Evolutionary conservation across 768 basidiomycete species (phyloP), one percentile per base, ranked within the genome.

Genomic region (Mycena polygramma): DNA sequence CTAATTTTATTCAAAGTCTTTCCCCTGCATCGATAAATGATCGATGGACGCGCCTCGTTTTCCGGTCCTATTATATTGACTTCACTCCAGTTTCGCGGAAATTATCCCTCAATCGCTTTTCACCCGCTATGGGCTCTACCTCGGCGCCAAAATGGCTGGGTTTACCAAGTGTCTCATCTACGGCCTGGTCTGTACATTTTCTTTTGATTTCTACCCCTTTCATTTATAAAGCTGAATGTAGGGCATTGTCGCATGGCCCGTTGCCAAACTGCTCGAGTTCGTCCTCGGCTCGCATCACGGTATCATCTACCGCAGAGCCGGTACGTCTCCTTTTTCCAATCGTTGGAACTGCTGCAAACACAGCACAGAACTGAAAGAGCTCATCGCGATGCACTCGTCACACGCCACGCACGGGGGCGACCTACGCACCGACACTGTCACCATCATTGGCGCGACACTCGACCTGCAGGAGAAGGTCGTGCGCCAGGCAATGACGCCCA

Each of bases 61-160:
- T 59, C 26, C n/a, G 17, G n/a, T 22, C 52, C 46, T 24, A 53
- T 43, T 57, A 26, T 63, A n/a, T 58, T 60, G 41, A 74, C 59
- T 63, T 46, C 57, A 45, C 48, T 65, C 45, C 74, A 96, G 94
- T 68, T 97, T 96, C 78, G 84, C 95, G 30, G 95, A 97, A 82
- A 94, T 97, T 72, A 96, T 97, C 70, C 95, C 95, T 0, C 95
- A 97, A 76, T 94, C 94, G 1, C 83, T 97, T n/a, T 97, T 94
- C 79, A 94, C 94, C 24, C 92, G 95, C 45, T 92, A 95, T 83
- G 96, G 96, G 24, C 87, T 97, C 7, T 94, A 92, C 74, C 88
- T 97, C 54, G 95, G 95, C 43, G 94, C 95, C 11, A 93, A 94
- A 76, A 93, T 94, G 92, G 95, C 92, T 0, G 84, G 85, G 0